phyloP scores from a whole-genome alignment of 164 flowering plant genomes.

The Annona squamosa region DNA sequence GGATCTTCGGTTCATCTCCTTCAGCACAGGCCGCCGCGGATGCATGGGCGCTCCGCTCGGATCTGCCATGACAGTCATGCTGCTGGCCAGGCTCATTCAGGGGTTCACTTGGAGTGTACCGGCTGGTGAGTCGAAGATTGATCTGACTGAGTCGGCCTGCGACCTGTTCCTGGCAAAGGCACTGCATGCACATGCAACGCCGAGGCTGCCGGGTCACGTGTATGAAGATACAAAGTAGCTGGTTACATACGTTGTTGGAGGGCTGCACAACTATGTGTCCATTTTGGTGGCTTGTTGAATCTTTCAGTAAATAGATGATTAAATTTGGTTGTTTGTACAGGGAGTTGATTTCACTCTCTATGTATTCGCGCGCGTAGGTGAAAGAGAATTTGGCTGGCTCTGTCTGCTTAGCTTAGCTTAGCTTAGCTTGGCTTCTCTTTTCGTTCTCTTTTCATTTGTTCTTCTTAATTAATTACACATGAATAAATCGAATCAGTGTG shows the following conservation, averaged over 20 bases:
- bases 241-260: not conserved
- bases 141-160: constrained; percentile 5
- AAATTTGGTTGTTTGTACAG: not conserved
- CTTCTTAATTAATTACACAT: not conserved
- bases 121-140: not conserved
- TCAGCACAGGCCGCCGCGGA: constrained; percentile 38
- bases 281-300: not conserved
- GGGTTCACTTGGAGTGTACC: constrained; percentile 18
- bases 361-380: not conserved
- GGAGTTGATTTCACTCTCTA: not conserved
- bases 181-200: not conserved
- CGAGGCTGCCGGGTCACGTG: not conserved
- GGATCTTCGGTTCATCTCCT: constrained; percentile 28
- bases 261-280: not conserved
- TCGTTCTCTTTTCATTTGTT: not conserved
- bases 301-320: not conserved
- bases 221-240: not conserved
- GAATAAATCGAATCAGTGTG: too few species aligned
- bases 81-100: constrained; percentile 8
- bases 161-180: constrained; percentile 6
- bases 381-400: not conserved
- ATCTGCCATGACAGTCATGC: not conserved
- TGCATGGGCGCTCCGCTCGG: not conserved
- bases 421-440: not conserved
- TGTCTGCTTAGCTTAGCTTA: not conserved